Conservation (phyloP, 208 protist species). For the Porcisia hertigi region DNA sequence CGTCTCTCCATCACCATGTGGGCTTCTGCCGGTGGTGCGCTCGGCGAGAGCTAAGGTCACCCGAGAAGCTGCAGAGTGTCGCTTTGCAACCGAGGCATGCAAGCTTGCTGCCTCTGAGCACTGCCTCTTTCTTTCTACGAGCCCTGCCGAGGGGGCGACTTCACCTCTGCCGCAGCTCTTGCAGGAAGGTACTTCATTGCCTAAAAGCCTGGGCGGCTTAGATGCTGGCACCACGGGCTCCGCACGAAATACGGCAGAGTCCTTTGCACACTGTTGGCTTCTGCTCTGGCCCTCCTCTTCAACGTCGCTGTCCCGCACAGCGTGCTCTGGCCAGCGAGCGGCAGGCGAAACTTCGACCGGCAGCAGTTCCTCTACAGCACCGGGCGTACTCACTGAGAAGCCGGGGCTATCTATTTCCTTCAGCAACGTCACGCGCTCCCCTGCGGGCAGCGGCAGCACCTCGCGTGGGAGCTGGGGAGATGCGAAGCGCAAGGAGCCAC, state of each 20-base stretch:
- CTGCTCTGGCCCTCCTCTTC: not conserved
- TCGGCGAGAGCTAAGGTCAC: not conserved
- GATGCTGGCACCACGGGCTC: not conserved
- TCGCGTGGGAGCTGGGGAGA: conserved; percentile 25
- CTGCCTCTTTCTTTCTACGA: not conserved
- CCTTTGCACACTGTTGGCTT: not conserved
- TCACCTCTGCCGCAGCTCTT: not conserved
- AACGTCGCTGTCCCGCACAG: not conserved
- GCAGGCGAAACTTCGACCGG: not conserved
- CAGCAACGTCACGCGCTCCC: conserved; percentile 34
- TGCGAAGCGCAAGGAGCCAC: conserved; percentile 8
- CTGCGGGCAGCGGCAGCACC: conserved; percentile 19
- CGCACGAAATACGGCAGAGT: not conserved
- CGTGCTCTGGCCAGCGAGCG: not conserved
- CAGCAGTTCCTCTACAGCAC: conserved; percentile 41
- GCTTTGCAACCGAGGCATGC: not conserved
- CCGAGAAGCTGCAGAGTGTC: not conserved
- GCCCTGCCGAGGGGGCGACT: not conserved
- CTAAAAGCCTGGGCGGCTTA: not conserved
- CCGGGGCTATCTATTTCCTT: conserved; percentile 52
- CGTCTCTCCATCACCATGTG: not conserved
- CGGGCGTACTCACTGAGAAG: conserved; percentile 24
- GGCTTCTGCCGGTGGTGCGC: not conserved
- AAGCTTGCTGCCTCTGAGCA: not conserved
- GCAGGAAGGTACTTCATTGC: not conserved